Evolutionary conservation across 225 moss, liverwort and hornwort genomes (phyloP).

Genomic region (Bryum argenteum): DNA sequence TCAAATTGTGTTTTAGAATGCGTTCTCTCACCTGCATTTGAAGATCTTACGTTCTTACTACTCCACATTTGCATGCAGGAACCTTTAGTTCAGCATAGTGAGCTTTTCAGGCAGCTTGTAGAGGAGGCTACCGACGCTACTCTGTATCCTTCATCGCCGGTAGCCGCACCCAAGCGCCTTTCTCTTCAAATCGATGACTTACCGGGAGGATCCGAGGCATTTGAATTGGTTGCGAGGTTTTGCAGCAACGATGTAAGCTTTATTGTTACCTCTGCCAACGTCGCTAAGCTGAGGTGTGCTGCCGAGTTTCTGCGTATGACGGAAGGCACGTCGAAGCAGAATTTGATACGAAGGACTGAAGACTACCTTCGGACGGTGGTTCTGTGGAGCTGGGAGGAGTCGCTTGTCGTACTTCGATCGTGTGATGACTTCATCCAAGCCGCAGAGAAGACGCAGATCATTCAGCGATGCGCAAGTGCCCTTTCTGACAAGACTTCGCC

Average conservation of each 20-base stretch:
- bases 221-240: conserved; percentile 78
- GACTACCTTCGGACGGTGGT: conserved; percentile 72
- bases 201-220: conserved; percentile 81
- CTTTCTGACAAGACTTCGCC: conserved; percentile 66
- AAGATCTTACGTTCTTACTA: conserved; percentile 2
- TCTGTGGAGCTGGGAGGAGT: conserved; percentile 90
- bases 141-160: conserved; percentile 38
- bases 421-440: conserved; percentile 68
- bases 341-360: conserved; percentile 67
- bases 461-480: conserved; percentile 74
- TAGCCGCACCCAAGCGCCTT: conserved; percentile 43
- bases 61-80: conserved; percentile 40
- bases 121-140: conserved; percentile 39
- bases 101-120: conserved; percentile 64
- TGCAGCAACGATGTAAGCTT: conserved; percentile 59
- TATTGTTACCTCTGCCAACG: conserved; percentile 66
- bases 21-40: not conserved
- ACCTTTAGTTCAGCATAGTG: conserved; percentile 65
- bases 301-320: conserved; percentile 88
- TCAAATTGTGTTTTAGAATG: not conserved
- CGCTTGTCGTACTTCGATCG: conserved; percentile 65
- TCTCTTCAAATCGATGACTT: conserved; percentile 71
- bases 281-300: conserved; percentile 80
- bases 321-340: conserved; percentile 62
- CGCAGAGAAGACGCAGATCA: conserved; percentile 71